A percentile compares a stretch with the other conserved stretches of the same genome.
phyloP scores from a whole-genome alignment of 257 asterid species.

The Solanum habrochaites region DNA sequence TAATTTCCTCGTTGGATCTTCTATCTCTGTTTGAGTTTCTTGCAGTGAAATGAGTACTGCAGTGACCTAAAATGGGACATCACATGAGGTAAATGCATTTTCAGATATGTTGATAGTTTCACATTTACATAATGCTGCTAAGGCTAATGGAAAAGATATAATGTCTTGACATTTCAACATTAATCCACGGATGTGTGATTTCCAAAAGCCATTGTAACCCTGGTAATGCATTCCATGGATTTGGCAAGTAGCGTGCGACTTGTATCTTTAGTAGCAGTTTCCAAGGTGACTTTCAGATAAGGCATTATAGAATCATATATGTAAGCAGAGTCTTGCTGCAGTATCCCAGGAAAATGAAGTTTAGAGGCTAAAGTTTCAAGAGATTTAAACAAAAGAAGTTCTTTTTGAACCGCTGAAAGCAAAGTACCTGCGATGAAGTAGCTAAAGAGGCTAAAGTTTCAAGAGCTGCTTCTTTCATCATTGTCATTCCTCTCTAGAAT shows the following conservation, averaged over 20 bases:
- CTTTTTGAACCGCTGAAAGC: not conserved
- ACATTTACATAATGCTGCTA: not conserved
- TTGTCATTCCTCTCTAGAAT: not conserved
- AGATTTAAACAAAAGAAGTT: not conserved
- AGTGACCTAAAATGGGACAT: not conserved
- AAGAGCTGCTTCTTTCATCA: not conserved
- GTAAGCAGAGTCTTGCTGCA: not conserved
- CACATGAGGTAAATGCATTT: not conserved
- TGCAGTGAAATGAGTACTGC: not conserved
- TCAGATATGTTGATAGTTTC: not conserved
- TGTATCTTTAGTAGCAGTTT: not conserved
- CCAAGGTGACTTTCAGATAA: not conserved
- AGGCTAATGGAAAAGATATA: not conserved
- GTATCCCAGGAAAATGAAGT: not conserved
- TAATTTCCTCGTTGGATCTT: not conserved
- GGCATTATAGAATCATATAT: not conserved
- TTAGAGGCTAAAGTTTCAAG: not conserved
- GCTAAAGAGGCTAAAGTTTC: not conserved
- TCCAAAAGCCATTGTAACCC: not conserved
- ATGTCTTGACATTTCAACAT: not conserved
- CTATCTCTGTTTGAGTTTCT: not conserved
- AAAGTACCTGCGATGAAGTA: not conserved
- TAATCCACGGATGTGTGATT: not conserved
- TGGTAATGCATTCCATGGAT: not conserved
- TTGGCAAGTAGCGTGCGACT: not conserved